Percentiles rank a stretch among this genome's conserved stretches.
phyloP scores from a whole-genome alignment of 106 monocot species.

The Dioscorea dumetorum region DNA sequence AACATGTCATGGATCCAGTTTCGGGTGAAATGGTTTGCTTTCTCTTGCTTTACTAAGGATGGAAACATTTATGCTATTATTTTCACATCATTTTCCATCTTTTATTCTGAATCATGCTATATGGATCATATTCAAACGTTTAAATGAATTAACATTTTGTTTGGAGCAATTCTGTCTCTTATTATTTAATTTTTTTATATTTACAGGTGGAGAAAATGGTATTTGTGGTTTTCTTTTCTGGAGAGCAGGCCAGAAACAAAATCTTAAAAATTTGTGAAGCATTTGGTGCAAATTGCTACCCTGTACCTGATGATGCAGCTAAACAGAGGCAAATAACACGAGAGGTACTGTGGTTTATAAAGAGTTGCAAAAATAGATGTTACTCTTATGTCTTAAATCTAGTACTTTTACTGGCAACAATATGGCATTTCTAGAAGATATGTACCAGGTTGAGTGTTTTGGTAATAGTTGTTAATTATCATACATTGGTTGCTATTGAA shows the following conservation, averaged over 20 bases:
- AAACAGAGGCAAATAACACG: slow-evolving; percentile 78
- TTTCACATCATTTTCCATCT: no score
- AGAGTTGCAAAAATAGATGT: no score
- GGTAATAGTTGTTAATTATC: no score
- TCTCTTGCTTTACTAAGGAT: neutral
- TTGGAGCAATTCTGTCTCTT: neutral
- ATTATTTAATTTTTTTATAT: slow-evolving; percentile 7
- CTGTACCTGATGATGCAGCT: slow-evolving; percentile 85
- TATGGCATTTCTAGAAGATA: no score
- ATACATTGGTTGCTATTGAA: no score
- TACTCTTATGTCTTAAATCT: no score
- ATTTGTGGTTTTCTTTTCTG: slow-evolving; percentile 98
- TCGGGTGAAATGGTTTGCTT: slow-evolving; percentile 78
- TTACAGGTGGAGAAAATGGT: slow-evolving; percentile 89
- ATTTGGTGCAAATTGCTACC: slow-evolving; percentile 96
- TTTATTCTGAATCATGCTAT: no score
- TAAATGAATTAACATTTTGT: no score
- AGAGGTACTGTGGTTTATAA: slow-evolving; percentile 46
- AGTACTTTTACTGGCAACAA: no score
- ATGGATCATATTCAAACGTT: no score
- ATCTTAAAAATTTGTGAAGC: slow-evolving; percentile 91
- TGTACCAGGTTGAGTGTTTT: no score
- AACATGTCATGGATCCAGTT: slow-evolving; percentile 74
- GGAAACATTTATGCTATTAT: no score
- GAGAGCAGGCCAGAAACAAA: slow-evolving; percentile 87